These are phyloP conservation scores for Saraca asoca DNA, from an alignment of 331 rosid genomes.

Conservation along the genomic window DNA sequence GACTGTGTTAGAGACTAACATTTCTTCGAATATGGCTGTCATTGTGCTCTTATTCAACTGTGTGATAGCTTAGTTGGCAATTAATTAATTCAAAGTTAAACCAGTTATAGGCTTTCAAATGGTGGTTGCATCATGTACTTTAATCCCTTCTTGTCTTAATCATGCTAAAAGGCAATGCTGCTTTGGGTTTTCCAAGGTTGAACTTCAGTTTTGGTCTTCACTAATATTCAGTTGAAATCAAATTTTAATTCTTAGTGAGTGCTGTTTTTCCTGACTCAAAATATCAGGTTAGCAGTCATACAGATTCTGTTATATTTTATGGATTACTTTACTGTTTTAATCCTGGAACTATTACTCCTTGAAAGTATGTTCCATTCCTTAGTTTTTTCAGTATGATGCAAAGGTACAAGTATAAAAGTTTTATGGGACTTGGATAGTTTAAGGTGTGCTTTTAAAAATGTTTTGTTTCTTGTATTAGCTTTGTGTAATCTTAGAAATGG, in stretches of 20 bases:
- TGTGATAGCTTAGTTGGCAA: not conserved
- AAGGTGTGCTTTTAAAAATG: too few species aligned
- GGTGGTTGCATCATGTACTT: not conserved
- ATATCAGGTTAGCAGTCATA: not conserved
- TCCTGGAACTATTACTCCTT: too few species aligned
- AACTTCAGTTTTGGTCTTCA: not conserved
- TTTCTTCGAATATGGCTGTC: not conserved
- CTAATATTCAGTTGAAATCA: not conserved
- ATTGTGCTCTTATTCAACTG: not conserved
- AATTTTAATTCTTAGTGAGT: not conserved
- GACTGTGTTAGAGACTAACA: too few species aligned
- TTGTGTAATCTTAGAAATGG: too few species aligned
- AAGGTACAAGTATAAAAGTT: too few species aligned
- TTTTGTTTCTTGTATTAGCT: too few species aligned
- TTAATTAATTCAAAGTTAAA: not conserved
- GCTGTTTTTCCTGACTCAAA: not conserved
- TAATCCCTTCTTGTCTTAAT: not conserved
- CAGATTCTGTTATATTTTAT: not conserved
- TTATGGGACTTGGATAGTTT: too few species aligned
- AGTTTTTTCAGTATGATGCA: too few species aligned
- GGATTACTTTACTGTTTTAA: too few species aligned
- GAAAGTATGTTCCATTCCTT: too few species aligned
- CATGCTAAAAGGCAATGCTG: not conserved
- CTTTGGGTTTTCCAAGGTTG: constrained; percentile 4
- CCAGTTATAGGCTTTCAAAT: not conserved